Percentiles rank a stretch among this genome's conserved stretches.
Conservation (phyloP, 2,329 filamentous ascomycete genomes). For the Knufia fluminis region DNA sequence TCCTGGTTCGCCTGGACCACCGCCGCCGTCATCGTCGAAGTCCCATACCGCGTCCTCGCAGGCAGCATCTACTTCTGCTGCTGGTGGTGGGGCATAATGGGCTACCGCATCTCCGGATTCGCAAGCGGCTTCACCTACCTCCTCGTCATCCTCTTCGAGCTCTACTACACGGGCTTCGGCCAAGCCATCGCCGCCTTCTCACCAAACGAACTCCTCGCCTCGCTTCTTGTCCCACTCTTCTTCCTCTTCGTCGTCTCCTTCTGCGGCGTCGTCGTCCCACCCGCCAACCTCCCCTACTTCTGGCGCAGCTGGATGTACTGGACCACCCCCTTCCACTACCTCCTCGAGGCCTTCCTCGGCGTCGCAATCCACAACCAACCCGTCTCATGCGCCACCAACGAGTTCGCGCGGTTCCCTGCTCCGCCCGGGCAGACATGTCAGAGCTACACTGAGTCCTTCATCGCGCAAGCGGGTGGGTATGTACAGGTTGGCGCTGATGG, state of each 20-base stretch:
- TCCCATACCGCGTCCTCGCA: slow-evolving; percentile 59
- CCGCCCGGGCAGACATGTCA: slow-evolving; percentile 53
- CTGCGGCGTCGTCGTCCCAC: slow-evolving; percentile 65
- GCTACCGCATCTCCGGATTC: slow-evolving; percentile 43
- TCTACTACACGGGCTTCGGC: slow-evolving; percentile 43
- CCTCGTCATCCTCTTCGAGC: slow-evolving; percentile 59
- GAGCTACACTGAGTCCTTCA: slow-evolving; percentile 48
- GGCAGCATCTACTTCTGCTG: slow-evolving; percentile 57
- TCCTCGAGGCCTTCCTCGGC: slow-evolving; percentile 62
- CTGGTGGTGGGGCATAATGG: slow-evolving; percentile 54
- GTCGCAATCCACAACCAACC: slow-evolving; percentile 58
- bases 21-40: slow-evolving; percentile 56
- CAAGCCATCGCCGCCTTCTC: slow-evolving; percentile 59
- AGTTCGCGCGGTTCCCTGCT: slow-evolving; percentile 44
- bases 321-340: slow-evolving; percentile 72
- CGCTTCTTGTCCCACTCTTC: slow-evolving; percentile 57
- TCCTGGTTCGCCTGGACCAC: slow-evolving; percentile 63
- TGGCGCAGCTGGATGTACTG: slow-evolving; percentile 60
- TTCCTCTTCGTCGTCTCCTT: slow-evolving; percentile 63
- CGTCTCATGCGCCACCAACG: slow-evolving; percentile 59
- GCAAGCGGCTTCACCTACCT: slow-evolving; percentile 47
- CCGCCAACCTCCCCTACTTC: slow-evolving; percentile 53
- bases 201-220: slow-evolving; percentile 58
- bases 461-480: slow-evolving; percentile 36
- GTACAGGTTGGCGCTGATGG: slow-evolving; percentile 36